These are phyloP conservation scores for Colletotrichum liaoningense DNA, from an alignment of 2,329 filamentous ascomycete genomes.

Conservation along the genomic window DNA sequence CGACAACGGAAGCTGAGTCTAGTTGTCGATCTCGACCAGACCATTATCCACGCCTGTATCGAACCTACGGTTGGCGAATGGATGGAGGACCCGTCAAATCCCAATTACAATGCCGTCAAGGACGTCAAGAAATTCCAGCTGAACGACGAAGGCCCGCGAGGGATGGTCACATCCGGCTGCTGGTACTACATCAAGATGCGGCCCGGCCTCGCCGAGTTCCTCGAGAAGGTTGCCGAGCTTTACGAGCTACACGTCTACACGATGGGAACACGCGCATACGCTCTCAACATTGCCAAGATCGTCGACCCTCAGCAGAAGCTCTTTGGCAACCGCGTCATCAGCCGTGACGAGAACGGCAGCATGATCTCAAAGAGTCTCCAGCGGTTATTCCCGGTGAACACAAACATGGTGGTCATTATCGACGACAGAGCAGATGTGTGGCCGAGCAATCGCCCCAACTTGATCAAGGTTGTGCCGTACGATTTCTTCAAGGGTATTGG, in stretches of 20 bases:
- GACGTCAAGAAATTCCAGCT: constrained; percentile 91
- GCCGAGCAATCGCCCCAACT: constrained; percentile 88
- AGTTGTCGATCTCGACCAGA: constrained; percentile 97
- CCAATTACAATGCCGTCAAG: constrained; percentile 91
- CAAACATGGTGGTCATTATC: constrained; percentile 99
- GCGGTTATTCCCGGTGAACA: constrained; percentile 93
- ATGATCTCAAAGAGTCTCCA: constrained; percentile 91
- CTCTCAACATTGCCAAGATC: constrained; percentile 89
- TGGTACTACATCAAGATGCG: constrained; percentile 99
- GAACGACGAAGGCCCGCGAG: constrained; percentile 82
- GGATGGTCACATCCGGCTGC: constrained; percentile 72
- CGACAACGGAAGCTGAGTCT: constrained; percentile 86
- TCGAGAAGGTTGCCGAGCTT: constrained; percentile 79
- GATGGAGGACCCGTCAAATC: constrained; percentile 88
- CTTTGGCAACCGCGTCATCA: constrained; percentile 95
- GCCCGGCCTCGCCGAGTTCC: constrained; percentile 84
- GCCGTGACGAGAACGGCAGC: constrained; percentile 95
- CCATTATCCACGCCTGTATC: constrained; percentile 97
- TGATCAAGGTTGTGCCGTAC: constrained; percentile 95
- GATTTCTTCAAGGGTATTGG: constrained; percentile 99
- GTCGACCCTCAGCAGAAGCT: constrained; percentile 90
- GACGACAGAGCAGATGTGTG: constrained; percentile 97
- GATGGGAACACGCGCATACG: constrained; percentile 98
- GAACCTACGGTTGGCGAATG: constrained; percentile 97
- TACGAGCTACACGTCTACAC: constrained; percentile 99